phyloP scores from a whole-genome alignment of 2,329 filamentous ascomycete genomes.

The Nannizzia gypsea region DNA sequence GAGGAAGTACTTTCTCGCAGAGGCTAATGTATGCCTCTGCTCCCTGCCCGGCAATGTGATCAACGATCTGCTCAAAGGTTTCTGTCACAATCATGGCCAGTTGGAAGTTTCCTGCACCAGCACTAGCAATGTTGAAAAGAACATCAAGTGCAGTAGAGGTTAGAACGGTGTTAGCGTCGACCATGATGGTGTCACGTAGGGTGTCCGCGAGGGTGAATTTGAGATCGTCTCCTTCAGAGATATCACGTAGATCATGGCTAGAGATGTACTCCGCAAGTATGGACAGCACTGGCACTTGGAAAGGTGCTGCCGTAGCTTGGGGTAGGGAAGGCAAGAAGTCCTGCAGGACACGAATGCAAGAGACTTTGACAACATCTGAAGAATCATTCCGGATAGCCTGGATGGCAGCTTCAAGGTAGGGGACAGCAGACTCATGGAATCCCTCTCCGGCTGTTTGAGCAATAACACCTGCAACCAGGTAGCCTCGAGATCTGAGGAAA shows the following conservation, averaged over 20 bases:
- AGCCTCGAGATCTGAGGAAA: conserved; percentile 75
- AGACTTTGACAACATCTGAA: conserved; percentile 81
- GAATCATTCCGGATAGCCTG: conserved; percentile 62
- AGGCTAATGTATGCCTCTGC: conserved; percentile 61
- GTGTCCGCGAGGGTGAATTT: conserved; percentile 83
- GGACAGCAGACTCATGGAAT: conserved; percentile 33
- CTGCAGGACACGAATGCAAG: conserved; percentile 79
- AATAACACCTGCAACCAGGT: conserved; percentile 70
- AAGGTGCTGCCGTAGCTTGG: conserved; percentile 38
- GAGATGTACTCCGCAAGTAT: conserved; percentile 62
- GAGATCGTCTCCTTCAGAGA: conserved; percentile 82
- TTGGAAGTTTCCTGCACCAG: conserved; percentile 83
- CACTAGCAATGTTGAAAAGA: conserved; percentile 78
- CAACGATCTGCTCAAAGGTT: conserved; percentile 78
- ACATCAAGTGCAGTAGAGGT: conserved; percentile 61
- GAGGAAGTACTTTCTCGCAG: conserved; percentile 76
- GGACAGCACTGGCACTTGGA: conserved; percentile 50
- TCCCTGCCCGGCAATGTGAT: conserved; percentile 51
- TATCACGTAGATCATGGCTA: conserved; percentile 66
- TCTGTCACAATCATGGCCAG: conserved; percentile 78
- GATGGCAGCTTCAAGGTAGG: conserved; percentile 49
- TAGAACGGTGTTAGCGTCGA: conserved; percentile 65
- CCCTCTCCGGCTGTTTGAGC: conserved; percentile 53
- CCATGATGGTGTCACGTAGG: conserved; percentile 66
- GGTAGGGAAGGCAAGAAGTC: conserved; percentile 48